Evolutionary conservation across 1,139 yeast genomes (phyloP), one percentile per base, ranked within the genome.

Genomic region (Candida glucosophila): DNA sequence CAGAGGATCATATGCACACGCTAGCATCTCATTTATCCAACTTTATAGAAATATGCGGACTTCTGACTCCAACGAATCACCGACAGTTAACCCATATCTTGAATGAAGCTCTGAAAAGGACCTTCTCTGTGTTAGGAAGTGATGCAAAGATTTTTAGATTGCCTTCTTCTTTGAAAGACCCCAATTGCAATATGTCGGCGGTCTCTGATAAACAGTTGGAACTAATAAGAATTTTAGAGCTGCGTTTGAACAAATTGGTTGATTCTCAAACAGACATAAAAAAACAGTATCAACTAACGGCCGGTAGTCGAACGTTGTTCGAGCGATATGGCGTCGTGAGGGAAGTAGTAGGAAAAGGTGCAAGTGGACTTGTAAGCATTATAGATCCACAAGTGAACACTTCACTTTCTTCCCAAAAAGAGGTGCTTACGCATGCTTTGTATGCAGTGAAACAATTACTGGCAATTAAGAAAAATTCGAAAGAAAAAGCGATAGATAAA

Each of bases 331-430:
- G 95, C 15, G 63, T 70, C 25, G 77, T 88, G 37, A 85, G 74
- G 43, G 88, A 79, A 34, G 73, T 83, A 14, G 70, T 86, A 28
- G 96, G 95, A 10, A 70, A 74, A 29, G 95, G 95, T 14, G 74
- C 94, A 0, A 86, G 79, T 52, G 96, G 96, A 14, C 72, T 80
- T 19, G 94, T 85, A 12, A 67, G 90, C 35, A 67, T 85, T 12
- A 47, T 36, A 58, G 90, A 28, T 76, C 24, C 19, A 19, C 23
- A 22, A 26, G 14, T 22, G 29, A 26, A 20, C 25, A 23, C 19
- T 17, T 4, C 17, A 20, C 7, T 15, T 21, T n/a, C 20, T 15
- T 3, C 20, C 55, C n/a, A n/a, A n/a, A n/a, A n/a, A 23, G 50
- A 55, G 12, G 81, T n/a, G n/a, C n/a, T n/a, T n/a, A n/a, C n/a